Base-by-base conservation (phyloP, 2,329 filamentous ascomycete species). In the Verticillium klebahnii region DNA sequence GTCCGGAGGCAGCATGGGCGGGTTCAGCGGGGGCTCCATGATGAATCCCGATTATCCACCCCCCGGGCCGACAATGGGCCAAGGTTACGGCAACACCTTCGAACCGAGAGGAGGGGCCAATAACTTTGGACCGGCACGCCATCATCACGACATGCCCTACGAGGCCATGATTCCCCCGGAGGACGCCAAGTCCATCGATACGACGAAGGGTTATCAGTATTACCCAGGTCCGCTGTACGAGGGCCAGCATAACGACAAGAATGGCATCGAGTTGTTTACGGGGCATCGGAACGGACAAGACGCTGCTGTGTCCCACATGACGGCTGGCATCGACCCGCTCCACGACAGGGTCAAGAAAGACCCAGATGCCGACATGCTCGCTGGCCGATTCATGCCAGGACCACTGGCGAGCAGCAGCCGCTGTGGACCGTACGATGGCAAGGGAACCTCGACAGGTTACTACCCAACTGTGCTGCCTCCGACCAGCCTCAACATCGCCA, bases 1-100 rank as follows among this genome's bases (percentile, higher is more conserved):
- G 15, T 87, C 88, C 0, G 85, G 86, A 40, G 85, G 87, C 25
- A 83, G 82, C 52, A 81, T 85, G 66, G 82, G 87, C 19, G 77
- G 77, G n/a, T 80, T 79, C 61, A 70, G 72, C 1, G 70, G 73
- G 25, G 77, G 75, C 57, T 9, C 45, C 9, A 72, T 74, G 37
- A 72, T 78, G 32, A 71, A 81, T 29, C 75, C 75, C 4, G 74
- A 77, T 17, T 79, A 79, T 64, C 70, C 71, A 5, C 61, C 74
- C 6, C 69, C 74, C 3, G 70, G 73, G 50, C 69, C 74, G 25
- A 73, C 82, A 66, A 73, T 83, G 50, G 70, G 75, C 1, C 72
- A 71, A 15, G 67, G 71, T 9, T 80, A 78, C 62, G 66, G 69
- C 2, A 66, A 67, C 34, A 67, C 68, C 15, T 52, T 52, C 23